Evolutionary conservation across 1,284 basidiomycete genomes (phyloP), one percentile per base, ranked within the genome.

Genomic region (Irpex sp.): DNA sequence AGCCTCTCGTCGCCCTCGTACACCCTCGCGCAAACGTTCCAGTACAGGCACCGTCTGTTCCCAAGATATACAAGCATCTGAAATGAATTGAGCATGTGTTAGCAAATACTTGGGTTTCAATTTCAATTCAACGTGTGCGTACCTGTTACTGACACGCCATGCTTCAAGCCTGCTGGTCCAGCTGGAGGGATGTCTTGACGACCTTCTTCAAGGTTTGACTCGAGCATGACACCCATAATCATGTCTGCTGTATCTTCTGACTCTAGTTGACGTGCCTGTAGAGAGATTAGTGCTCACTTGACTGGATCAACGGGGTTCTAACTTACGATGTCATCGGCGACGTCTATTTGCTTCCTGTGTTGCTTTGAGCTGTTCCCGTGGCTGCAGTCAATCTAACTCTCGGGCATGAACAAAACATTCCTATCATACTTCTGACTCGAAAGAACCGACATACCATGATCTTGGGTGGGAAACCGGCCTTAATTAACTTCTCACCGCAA

Each of bases 171-270:
- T 4, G 83, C 78, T 1, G 90, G 89, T 1, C 95, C 95, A 47
- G 86, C 84, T 1, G 85, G 72, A 5, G 94, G 90, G 63, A 97
- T 92, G 69, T 93, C 88, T 76, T 98, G 95, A 47, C 92, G 86
- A 33, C 92, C 92, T 72, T 95, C 96, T 56, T 93, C 85, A 63
- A 98, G 82, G 76, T 99, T 97, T 57, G 91, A 94, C 77, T 99
- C 97, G 66, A 98, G 84, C 97, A 99, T 99, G 65, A 97, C 95
- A 63, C 97, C 97, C 84, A 97, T 91, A 74, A 99, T 94, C 72
- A 86, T 84, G 21, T 81, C 73, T 1, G 87, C 82, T 0, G 93
- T 94, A 60, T 93, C 88, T 43, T 81, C 79, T 2, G 82, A 83
- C 65, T 89, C 83, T 19, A 94, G 78, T 80, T 95, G 91, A 51